Conservation (phyloP, 331 rosid genomes). For the Phaseolus coccineus region DNA sequence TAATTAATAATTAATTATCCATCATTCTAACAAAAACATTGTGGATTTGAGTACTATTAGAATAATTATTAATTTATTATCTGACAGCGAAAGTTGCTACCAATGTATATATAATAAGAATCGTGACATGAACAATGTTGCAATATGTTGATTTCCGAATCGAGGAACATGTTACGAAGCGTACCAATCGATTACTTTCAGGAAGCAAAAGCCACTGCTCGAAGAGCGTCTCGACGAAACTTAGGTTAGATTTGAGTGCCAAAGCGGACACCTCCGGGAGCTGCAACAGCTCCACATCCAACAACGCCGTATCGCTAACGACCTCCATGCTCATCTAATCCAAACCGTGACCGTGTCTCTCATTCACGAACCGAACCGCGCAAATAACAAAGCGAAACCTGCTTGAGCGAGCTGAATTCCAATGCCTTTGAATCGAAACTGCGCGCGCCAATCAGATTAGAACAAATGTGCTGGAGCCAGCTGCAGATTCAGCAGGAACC, state of each 20-base stretch:
- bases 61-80: constrained; percentile 5
- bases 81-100: not conserved
- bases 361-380: constrained; percentile 57
- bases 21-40: constrained; percentile 29
- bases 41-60: constrained; percentile 22
- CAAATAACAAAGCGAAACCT: constrained; percentile 31
- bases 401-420: constrained; percentile 35
- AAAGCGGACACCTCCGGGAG: constrained; percentile 81
- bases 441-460: constrained; percentile 38
- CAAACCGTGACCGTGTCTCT: constrained; percentile 44
- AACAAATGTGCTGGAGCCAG: constrained; percentile 37
- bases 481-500: constrained; percentile 52
- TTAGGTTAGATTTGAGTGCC: constrained; percentile 78
- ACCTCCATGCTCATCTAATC: constrained; percentile 80
- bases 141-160: not conserved
- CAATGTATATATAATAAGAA: constrained; percentile 24
- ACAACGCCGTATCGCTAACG: constrained; percentile 74
- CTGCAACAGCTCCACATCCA: constrained; percentile 93
- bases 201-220: constrained; percentile 97
- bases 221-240: constrained; percentile 77
- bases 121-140: not conserved
- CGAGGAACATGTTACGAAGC: constrained; percentile 17
- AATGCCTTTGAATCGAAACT: constrained; percentile 43
- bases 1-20: constrained; percentile 11
- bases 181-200: constrained; percentile 84